Percentiles rank a stretch among this genome's conserved stretches.
Conservation (phyloP, 164 flowering plant genomes). For the Kingdonia uniflora region DNA sequence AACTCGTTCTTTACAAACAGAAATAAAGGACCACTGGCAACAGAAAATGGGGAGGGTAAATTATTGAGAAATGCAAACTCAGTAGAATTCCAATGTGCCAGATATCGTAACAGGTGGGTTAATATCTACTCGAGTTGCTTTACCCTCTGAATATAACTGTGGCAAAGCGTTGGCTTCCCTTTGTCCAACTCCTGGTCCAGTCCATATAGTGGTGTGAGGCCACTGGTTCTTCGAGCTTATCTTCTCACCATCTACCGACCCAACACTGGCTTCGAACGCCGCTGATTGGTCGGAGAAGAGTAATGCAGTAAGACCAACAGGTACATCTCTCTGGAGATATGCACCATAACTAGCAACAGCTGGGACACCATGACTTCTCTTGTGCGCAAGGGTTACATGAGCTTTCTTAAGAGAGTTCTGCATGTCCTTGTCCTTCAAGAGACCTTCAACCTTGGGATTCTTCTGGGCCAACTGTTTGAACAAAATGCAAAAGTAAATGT, state of each 20-base stretch:
- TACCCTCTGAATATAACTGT: slow-evolving; percentile 49
- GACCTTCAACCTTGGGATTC: slow-evolving; percentile 33
- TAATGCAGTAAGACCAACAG: slow-evolving; percentile 52
- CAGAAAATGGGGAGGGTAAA: too few species aligned
- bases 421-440: slow-evolving; percentile 42
- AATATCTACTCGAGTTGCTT: slow-evolving; percentile 59
- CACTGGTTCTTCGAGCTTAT: slow-evolving; percentile 61
- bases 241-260: slow-evolving; percentile 67
- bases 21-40: too few species aligned
- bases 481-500: neutral
- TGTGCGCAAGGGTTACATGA: slow-evolving; percentile 94
- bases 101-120: slow-evolving; percentile 36
- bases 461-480: slow-evolving; percentile 40
- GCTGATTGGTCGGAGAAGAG: slow-evolving; percentile 64
- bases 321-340: slow-evolving; percentile 44
- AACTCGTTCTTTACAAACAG: too few species aligned
- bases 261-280: slow-evolving; percentile 55
- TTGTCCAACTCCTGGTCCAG: slow-evolving; percentile 54
- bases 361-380: slow-evolving; percentile 76
- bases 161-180: slow-evolving; percentile 77
- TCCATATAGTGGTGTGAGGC: slow-evolving; percentile 97
- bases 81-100: slow-evolving; percentile 25
- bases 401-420: slow-evolving; percentile 38
- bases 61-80: neutral
- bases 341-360: slow-evolving; percentile 74